Base-by-base conservation (phyloP, 148 eudicot genomes). In the Pharnaceum exiguum region DNA sequence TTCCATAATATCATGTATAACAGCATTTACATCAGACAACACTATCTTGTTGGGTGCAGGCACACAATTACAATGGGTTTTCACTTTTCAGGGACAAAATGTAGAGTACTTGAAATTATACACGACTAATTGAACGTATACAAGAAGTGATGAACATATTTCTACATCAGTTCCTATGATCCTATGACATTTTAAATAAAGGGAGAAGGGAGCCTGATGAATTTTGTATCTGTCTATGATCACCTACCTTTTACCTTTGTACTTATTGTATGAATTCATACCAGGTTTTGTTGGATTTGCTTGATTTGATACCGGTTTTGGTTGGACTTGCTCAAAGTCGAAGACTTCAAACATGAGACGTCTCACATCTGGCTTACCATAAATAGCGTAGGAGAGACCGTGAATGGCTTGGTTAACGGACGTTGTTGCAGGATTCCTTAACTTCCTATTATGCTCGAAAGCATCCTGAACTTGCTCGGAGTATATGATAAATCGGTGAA, bases 301-400 rank as follows among this genome's bases (percentile, higher is more conserved):
- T 93, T n/a, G n/a, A n/a, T n/a, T n/a, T n/a, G n/a, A n/a, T n/a
- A 81, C 77, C 23, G 79, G 69, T 51, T 89, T 89, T 13, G 99
- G 96, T 61, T 91, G 98, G 64, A 71, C 71, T 58, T 93, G 98
- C 76, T 93, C 96, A 52, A 93, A 93, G 78, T 93, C 98, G 17
- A 88, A 93, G 67, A 93, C 88, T 72, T 88, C 98, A 57, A 93
- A 88, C 98, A 93, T 93, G 51, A 93, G 84, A 22, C 96, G 87
- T 59, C 96, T 77, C 1, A 93, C 96, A 50, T 93, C 98, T 5
- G 89, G 89, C 63, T 94, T 94, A 40, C 99, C 96, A 54, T 94
- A 94, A 7, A 94, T 75, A 10, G 90, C 86, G 62, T 94, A 89
- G 0, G 95, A 75, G n/a, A 93, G 95, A 35, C 96, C 99, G 25